Conservation (phyloP, 306 rosid genomes). For the Begonia masoniana region DNA sequence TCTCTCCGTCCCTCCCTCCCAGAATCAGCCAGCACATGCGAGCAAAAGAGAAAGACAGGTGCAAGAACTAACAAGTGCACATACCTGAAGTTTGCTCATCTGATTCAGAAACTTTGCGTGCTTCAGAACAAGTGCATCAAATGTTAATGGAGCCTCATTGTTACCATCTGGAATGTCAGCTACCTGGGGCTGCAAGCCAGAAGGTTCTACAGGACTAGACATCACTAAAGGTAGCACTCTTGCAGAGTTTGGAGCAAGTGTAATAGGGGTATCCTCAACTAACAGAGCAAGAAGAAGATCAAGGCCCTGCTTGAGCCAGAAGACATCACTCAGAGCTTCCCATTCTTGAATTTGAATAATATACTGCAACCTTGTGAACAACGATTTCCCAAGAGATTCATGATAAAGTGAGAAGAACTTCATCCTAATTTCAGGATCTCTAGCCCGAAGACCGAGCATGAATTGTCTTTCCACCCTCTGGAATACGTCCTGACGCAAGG, state of each 20-base stretch:
- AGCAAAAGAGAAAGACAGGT: constrained; percentile 2
- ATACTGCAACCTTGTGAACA: constrained; percentile 78
- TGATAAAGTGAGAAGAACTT: constrained; percentile 80
- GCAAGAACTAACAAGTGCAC: neutral
- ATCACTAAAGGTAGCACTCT: constrained; percentile 72
- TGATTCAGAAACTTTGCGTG: constrained; percentile 78
- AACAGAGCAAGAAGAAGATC: constrained; percentile 92
- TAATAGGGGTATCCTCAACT: constrained; percentile 88
- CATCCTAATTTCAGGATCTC: constrained; percentile 85
- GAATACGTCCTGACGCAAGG: constrained; percentile 80
- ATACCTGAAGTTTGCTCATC: constrained; percentile 94
- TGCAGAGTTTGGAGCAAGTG: constrained; percentile 94
- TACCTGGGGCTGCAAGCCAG: constrained; percentile 60
- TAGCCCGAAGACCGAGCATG: constrained; percentile 95
- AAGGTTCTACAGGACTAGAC: constrained; percentile 50
- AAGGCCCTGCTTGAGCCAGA: constrained; percentile 99
- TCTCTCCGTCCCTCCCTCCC: no score
- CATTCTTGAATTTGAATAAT: constrained; percentile 86
- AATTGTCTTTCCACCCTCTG: constrained; percentile 86
- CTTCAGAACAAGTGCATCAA: constrained; percentile 68
- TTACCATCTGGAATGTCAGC: constrained; percentile 62
- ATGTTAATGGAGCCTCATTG: constrained; percentile 70
- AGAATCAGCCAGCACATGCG: no score
- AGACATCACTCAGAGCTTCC: constrained; percentile 91
- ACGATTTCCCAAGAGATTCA: constrained; percentile 66